Conservation (phyloP, 345 rosid species). For the Eucalyptus curtisii region DNA sequence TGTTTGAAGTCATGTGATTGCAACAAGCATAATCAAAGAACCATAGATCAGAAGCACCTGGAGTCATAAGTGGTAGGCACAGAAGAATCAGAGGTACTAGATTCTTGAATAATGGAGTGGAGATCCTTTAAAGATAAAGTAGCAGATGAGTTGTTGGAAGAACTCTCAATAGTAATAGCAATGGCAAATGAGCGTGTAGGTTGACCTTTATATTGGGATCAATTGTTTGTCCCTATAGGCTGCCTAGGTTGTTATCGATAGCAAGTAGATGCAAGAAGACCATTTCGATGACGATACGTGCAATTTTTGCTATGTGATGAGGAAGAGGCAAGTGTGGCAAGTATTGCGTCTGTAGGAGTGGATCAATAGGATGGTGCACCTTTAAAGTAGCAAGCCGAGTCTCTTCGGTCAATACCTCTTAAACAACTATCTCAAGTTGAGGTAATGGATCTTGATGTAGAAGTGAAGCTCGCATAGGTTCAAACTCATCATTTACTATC, state of each 20-base stretch:
- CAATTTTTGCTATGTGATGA: too few species aligned
- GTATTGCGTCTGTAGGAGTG: too few species aligned
- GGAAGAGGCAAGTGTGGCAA: too few species aligned
- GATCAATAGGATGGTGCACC: too few species aligned
- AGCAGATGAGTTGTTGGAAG: neutral
- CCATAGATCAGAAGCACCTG: too few species aligned
- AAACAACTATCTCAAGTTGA: too few species aligned
- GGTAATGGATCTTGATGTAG: too few species aligned
- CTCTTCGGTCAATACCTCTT: too few species aligned
- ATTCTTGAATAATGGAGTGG: neutral
- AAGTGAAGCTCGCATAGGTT: too few species aligned
- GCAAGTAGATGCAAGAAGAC: neutral
- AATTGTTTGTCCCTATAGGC: neutral
- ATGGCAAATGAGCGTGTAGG: neutral
- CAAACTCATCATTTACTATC: too few species aligned
- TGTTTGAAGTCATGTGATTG: neutral
- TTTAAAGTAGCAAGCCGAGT: too few species aligned
- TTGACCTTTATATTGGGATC: neutral
- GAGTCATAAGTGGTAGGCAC: neutral
- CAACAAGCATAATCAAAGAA: too few species aligned
- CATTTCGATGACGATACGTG: neutral
- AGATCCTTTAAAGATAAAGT: neutral
- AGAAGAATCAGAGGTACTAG: neutral
- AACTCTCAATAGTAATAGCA: neutral
- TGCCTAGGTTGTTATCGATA: neutral